Base-by-base conservation (phyloP, 163 green algal species). In the Scenedesmus sp. region DNA sequence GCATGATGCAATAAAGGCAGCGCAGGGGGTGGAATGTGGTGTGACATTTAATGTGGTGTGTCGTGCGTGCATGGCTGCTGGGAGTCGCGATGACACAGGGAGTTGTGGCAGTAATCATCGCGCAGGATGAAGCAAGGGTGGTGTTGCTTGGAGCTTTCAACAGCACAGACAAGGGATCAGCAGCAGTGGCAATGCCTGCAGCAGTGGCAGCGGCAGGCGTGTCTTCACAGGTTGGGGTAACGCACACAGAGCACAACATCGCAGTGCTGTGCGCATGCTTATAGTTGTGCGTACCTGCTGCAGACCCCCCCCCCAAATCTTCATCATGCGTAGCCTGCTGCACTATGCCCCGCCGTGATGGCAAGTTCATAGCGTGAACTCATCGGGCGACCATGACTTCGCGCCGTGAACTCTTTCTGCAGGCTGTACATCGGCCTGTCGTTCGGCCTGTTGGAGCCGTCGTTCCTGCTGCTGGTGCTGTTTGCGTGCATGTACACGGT, bases 381-480 rank as follows among this genome's bases (percentile, higher is more conserved):
- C 4, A n/a, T 12, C 59, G 33, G 15, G 87, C 26, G 16, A 26
- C 15, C 86, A 85, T 18, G 85, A 88, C 84, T 89, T 84, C 70
- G 42, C 76, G 24, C 44, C 89, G 12, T 85, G 81, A 53, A 81
- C 90, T n/a, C n/a, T n/a, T 30, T 81, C 16, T 92, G 89, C 87
- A 91, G 93, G 44, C 73, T 94, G 2, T 95, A 94, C 92, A 94
- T 93, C 30, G 94, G 91, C 6, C 89, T 94, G 1, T 89, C 78
- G 26, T 96, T 93, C 83, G 94, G 94, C 35, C 46, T 96, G n/a
- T 35, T 87, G 82, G 82, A 86, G 81, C 94, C 94, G 7, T 85
- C 76, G 4, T 93, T 95, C 76, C 76, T 95, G 85, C 91, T 95
- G 72, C 86, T 96, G 7, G 88, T 91, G 43, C 90, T 96, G 40